These are phyloP conservation scores for Oryza rufipogon DNA, from an alignment of 176 grass and related monocot species.

Conservation along the genomic window DNA sequence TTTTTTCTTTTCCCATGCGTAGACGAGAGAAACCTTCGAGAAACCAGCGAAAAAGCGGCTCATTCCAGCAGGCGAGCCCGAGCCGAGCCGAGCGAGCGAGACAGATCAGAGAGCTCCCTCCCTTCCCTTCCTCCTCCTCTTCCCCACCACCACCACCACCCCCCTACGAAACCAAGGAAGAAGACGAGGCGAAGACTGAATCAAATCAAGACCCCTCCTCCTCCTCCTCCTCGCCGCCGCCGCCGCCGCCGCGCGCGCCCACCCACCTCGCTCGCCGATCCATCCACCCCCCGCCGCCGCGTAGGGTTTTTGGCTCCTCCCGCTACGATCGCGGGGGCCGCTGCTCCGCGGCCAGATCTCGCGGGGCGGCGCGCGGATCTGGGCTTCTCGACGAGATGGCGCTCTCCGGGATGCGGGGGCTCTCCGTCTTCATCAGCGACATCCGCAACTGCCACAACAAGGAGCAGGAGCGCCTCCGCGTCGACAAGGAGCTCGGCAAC, in stretches of 20 bases:
- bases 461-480: constrained; percentile 97
- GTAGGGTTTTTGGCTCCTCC: constrained; percentile 21
- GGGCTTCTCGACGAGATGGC: constrained; percentile 62
- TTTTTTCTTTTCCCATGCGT: not conserved
- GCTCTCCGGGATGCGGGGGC: constrained; percentile 95
- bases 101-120: constrained; percentile 35
- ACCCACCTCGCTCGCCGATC: not conserved
- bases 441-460: constrained; percentile 99
- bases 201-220: constrained; percentile 19
- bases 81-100: not conserved
- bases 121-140: not conserved
- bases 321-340: not conserved
- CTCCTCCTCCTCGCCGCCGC: not conserved
- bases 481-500: constrained; percentile 99
- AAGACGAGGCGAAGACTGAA: not conserved
- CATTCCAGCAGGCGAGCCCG: constrained; percentile 17
- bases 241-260: not conserved
- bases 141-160: too few relatives aligned
- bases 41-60: constrained; percentile 47
- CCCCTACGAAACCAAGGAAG: not conserved
- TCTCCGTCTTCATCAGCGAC: constrained; percentile 99
- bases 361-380: constrained; percentile 63
- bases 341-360: constrained; percentile 59
- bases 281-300: not conserved
- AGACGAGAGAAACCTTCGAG: constrained; percentile 40